Conservation (phyloP, 2,329 filamentous ascomycete species). For the Cytospora piceicola region DNA sequence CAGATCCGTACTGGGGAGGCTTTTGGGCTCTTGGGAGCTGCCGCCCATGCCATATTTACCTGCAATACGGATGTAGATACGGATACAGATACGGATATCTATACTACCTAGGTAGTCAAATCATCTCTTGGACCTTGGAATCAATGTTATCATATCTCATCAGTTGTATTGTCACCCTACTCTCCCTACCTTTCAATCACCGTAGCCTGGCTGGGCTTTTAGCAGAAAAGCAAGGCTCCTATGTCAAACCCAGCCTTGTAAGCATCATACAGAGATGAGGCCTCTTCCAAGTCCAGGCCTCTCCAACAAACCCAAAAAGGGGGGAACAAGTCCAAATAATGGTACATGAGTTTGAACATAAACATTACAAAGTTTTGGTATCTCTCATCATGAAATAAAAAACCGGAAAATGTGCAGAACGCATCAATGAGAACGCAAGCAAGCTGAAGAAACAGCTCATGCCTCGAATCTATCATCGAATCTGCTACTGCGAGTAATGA, state of each 20-base stretch:
- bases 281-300: neutral
- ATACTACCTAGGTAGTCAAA: neutral
- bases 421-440: neutral
- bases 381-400: conserved; percentile 1
- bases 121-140: neutral
- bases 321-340: neutral
- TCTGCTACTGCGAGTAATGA: neutral
- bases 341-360: conserved; percentile 22
- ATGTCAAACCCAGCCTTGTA: no score
- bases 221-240: neutral
- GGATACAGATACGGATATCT: no score
- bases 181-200: neutral
- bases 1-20: no score
- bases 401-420: neutral
- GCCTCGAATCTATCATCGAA: neutral
- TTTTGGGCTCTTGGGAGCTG: no score
- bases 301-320: conserved; percentile 1
- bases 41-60: no score
- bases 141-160: neutral
- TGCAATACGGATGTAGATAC: no score
- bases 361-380: conserved; percentile 28
- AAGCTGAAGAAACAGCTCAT: neutral
- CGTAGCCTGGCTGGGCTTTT: neutral
- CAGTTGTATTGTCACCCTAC: conserved; percentile 1
- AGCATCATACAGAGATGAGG: neutral